Conservation (phyloP, 2,329 filamentous ascomycete species). For the Alternaria infectoria region DNA sequence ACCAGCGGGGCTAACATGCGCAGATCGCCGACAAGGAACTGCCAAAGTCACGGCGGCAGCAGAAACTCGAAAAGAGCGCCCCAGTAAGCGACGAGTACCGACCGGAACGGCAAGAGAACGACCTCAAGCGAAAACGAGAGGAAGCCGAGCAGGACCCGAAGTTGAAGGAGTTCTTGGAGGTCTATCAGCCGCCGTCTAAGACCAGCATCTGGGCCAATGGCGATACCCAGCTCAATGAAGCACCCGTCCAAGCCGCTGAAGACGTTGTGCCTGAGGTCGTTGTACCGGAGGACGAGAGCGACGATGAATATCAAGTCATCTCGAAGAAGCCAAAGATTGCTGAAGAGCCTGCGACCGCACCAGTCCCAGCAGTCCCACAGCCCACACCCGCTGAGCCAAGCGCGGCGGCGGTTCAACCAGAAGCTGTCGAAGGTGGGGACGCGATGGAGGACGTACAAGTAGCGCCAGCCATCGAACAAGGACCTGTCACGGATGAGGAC, state of each 20-base stretch:
- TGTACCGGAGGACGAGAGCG: conserved; percentile 62
- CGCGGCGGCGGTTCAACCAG: neutral
- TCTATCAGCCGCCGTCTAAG: conserved; percentile 75
- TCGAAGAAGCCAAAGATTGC: conserved; percentile 53
- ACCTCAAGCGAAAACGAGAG: conserved; percentile 73
- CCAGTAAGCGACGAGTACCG: conserved; percentile 34
- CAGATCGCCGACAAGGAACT: conserved; percentile 45
- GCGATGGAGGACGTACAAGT: conserved; percentile 22
- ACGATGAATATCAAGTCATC: conserved; percentile 76
- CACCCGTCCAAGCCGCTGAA: conserved; percentile 17
- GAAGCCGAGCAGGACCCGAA: conserved; percentile 70
- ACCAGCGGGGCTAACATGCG: conserved; percentile 32
- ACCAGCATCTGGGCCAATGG: conserved; percentile 68
- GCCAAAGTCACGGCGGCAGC: conserved; percentile 43
- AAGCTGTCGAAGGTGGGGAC: conserved; percentile 20
- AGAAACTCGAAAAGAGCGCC: conserved; percentile 33
- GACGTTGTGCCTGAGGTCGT: conserved; percentile 29
- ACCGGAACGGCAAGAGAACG: conserved; percentile 33
- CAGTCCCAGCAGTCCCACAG: conserved; percentile 8
- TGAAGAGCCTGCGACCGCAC: neutral
- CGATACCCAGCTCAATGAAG: conserved; percentile 39
- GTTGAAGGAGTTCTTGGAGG: conserved; percentile 82
- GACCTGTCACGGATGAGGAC: conserved; percentile 75
- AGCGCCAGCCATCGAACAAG: conserved; percentile 34
- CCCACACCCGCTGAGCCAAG: neutral